Conservation (phyloP, 179 eudicot species). For the Corrigiola litoralis region DNA sequence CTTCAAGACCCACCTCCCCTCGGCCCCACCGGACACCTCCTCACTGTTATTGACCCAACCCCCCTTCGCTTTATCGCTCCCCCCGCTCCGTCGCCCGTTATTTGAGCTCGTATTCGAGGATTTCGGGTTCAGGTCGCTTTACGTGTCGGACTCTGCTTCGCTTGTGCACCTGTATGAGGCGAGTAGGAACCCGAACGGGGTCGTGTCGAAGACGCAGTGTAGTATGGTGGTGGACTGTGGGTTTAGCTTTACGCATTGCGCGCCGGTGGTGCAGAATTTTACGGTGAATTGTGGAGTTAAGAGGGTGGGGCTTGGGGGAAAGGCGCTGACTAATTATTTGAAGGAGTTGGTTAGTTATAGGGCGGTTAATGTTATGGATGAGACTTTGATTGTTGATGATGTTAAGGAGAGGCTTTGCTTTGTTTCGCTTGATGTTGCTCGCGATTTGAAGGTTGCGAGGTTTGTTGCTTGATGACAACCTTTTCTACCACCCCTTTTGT, state of each 20-base stretch:
- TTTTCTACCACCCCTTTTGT: no score
- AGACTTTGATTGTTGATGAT: constrained; percentile 75
- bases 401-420: constrained; percentile 87
- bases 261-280: constrained; percentile 78
- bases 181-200: constrained; percentile 53
- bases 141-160: constrained; percentile 54
- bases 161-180: constrained; percentile 76
- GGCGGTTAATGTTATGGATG: constrained; percentile 87
- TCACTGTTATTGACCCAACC: constrained; percentile 73
- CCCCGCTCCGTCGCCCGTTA: constrained; percentile 48
- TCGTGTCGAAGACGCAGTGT: constrained; percentile 56
- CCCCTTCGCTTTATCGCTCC: constrained; percentile 58
- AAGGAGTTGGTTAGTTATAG: constrained; percentile 84
- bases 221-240: constrained; percentile 88
- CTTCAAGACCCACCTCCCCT: constrained; percentile 43
- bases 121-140: constrained; percentile 55
- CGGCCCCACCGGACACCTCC: constrained; percentile 29
- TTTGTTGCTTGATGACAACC: no score
- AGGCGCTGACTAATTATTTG: constrained; percentile 78
- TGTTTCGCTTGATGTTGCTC: constrained; percentile 67
- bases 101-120: constrained; percentile 82
- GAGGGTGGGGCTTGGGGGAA: constrained; percentile 89
- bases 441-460: constrained; percentile 80
- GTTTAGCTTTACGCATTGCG: constrained; percentile 65
- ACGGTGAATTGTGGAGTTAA: constrained; percentile 75